Base-by-base conservation (phyloP, 768 basidiomycete species). In the Tylopilus felleus region DNA sequence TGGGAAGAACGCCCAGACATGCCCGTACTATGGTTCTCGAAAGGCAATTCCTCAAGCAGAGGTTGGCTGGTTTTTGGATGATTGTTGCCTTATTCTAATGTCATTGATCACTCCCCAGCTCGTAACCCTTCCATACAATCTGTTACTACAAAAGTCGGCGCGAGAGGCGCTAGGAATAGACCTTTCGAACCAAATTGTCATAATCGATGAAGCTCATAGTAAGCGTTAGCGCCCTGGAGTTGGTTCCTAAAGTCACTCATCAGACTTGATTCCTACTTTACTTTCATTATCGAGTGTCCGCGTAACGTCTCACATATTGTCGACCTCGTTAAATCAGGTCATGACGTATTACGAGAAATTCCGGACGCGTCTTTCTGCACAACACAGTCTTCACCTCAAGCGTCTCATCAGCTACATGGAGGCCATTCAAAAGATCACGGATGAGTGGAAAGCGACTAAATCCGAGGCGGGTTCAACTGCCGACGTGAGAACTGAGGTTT, bases 121-220 rank as follows among this genome's bases (percentile, higher is more conserved):
- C 1, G 84, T 97, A n/a, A 87, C 89, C 0, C 75, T 98, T 8
- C 97, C 96, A 0, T 99, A 99, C 68, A 96, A 95, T 68, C 84
- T 98, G 19, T 76, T 98, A 1, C 74, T 99, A 5, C 86, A 92
- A 57, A 86, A 82, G 56, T 79, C 80, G 1, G 90, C 94, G 2
- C 77, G 96, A 47, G 92, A 97, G 63, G 85, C 93, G 0, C 77
- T 98, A 0, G 89, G 89, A 2, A 94, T 99, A 53, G 82, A 91
- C 64, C 74, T 97, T 42, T 87, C 79, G 12, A 81, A 86, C 62
- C 93, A 97, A 62, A 77, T 98, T 17, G 82, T 99, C 28, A 79
- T 98, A 22, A 84, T 99, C 50, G 96, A 99, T 64, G 96, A 99
- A 74, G 96, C 96, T 0, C 96, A 99, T 70, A 98, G 93, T 94